Conservation (phyloP, 345 rosid species). For the Eutrema japonicum region DNA sequence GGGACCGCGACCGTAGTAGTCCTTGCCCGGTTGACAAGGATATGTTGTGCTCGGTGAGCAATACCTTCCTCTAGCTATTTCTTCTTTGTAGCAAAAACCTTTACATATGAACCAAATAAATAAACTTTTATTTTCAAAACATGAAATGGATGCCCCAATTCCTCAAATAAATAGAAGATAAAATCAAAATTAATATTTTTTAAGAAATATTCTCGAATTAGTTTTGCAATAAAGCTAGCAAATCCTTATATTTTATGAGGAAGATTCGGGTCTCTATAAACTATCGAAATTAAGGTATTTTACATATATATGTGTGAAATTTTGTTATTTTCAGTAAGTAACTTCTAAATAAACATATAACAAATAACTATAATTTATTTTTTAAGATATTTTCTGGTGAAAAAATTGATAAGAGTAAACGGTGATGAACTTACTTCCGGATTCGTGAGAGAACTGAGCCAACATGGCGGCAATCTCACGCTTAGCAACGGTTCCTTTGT, state of each 20-base stretch:
- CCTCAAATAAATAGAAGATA: not conserved
- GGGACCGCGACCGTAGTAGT: constrained; percentile 65
- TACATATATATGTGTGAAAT: too few relatives aligned
- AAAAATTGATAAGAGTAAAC: not conserved
- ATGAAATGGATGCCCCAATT: not conserved
- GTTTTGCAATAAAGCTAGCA: not conserved
- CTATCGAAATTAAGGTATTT: not conserved
- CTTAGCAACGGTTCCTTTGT: constrained; percentile 50
- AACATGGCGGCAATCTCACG: constrained; percentile 64
- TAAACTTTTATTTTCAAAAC: not conserved
- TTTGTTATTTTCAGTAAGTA: too few relatives aligned
- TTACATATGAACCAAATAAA: not conserved
- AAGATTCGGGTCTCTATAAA: not conserved
- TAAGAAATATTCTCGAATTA: not conserved
- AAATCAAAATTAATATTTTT: too few relatives aligned
- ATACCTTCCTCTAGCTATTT: constrained; percentile 44
- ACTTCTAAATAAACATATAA: too few relatives aligned
- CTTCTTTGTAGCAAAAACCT: constrained; percentile 51
- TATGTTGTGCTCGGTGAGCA: constrained; percentile 23
- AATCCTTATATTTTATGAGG: not conserved
- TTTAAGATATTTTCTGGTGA: too few relatives aligned
- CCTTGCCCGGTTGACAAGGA: constrained; percentile 47
- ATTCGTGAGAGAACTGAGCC: constrained; percentile 57
- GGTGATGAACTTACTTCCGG: constrained; percentile 54
- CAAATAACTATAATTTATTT: too few relatives aligned